Conservation (phyloP, 1,139 yeast species). For the Lodderomyces theae region DNA sequence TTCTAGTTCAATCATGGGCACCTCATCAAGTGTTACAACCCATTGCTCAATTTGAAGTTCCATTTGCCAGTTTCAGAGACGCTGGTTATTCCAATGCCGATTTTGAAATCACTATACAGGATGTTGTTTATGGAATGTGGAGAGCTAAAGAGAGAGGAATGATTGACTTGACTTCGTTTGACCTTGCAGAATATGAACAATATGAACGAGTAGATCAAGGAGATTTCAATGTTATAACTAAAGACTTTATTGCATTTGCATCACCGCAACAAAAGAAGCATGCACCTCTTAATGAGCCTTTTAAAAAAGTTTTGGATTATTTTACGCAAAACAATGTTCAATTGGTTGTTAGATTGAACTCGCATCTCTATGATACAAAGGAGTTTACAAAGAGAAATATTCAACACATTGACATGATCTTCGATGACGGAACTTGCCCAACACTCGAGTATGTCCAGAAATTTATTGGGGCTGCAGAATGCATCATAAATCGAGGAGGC, state of each 20-base stretch:
- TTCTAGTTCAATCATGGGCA: conserved; percentile 93
- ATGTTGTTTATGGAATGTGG: conserved; percentile 95
- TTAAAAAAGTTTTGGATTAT: conserved; percentile 74
- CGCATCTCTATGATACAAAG: conserved; percentile 79
- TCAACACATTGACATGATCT: conserved; percentile 89
- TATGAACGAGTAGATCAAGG: conserved; percentile 97
- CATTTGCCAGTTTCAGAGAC: conserved; percentile 91
- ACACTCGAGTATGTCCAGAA: conserved; percentile 88
- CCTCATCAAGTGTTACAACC: conserved; percentile 98
- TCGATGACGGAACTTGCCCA: conserved; percentile 98
- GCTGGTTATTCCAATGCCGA: conserved; percentile 97
- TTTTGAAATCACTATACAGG: conserved; percentile 89
- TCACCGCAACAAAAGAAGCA: conserved; percentile 73
- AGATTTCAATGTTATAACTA: conserved; percentile 86
- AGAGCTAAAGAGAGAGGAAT: conserved; percentile 93
- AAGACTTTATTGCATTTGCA: conserved; percentile 96
- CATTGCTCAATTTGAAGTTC: conserved; percentile 86
- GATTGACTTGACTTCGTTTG: conserved; percentile 82
- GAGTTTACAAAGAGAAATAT: conserved; percentile 84
- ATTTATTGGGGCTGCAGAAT: conserved; percentile 93
- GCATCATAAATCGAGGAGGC: conserved; percentile 78
- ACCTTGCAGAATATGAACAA: conserved; percentile 88
- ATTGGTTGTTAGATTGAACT: conserved; percentile 86
- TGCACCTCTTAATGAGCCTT: conserved; percentile 66
- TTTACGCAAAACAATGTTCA: conserved; percentile 74